These are phyloP conservation scores for Durio zibethinus DNA, from an alignment of 345 rosid species.

Conservation along the genomic window DNA sequence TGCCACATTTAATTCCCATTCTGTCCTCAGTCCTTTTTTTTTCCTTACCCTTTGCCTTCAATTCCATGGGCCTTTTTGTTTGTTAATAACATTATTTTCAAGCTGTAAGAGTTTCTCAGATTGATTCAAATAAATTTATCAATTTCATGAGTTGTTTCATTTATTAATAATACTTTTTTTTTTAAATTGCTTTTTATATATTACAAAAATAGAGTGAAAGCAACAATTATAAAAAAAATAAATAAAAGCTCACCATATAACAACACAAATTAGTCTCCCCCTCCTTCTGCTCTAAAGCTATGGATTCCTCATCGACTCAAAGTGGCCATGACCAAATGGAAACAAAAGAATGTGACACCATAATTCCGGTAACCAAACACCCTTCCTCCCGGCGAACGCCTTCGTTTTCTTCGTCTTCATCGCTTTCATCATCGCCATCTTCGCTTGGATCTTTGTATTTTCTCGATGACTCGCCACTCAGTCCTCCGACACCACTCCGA, in stretches of 20 bases:
- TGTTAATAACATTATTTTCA: neutral
- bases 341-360: constrained; percentile 14
- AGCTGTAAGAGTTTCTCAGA: too few relatives aligned
- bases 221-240: neutral
- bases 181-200: neutral
- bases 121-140: too few relatives aligned
- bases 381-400: constrained; percentile 22
- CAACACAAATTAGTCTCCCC: neutral
- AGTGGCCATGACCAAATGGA: constrained; percentile 18
- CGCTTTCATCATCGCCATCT: constrained; percentile 39
- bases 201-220: neutral
- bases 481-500: constrained; percentile 59
- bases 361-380: constrained; percentile 11
- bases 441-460: constrained; percentile 30
- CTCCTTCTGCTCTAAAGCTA: constrained; percentile 1
- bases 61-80: constrained; percentile 10
- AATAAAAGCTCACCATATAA: neutral
- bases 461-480: constrained; percentile 31
- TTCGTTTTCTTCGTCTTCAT: constrained; percentile 36
- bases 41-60: constrained; percentile 13
- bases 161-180: too few relatives aligned
- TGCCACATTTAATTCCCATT: constrained; percentile 10
- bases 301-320: constrained; percentile 18
- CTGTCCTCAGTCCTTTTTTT: constrained; percentile 8
- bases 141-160: too few relatives aligned